Percentiles rank a stretch among this genome's conserved stretches.
Conservation (phyloP, 371 early-diverging fungal species). For the Mycotypha africana region DNA sequence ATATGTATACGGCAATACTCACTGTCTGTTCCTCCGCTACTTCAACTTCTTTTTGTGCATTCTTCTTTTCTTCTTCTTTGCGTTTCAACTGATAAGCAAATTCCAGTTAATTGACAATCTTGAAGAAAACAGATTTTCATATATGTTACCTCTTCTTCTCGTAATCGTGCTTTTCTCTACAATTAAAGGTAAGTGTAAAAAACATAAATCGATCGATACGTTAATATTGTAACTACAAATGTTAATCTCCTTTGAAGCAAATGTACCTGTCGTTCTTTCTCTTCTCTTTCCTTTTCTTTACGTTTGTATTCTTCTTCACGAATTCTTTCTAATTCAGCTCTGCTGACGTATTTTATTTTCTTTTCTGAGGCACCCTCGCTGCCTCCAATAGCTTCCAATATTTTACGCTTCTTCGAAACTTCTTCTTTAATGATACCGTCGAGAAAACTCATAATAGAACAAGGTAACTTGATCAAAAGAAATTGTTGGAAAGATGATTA, state of each 20-base stretch:
- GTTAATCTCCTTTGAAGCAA: no score
- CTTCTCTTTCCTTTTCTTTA: conserved; percentile 55
- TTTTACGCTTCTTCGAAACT: conserved; percentile 63
- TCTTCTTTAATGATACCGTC: conserved; percentile 58
- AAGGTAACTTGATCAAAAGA: no score
- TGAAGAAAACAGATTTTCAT: no score
- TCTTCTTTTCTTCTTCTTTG: conserved; percentile 19
- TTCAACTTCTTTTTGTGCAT: conserved; percentile 13
- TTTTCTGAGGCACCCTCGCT: conserved; percentile 20
- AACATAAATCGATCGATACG: no score
- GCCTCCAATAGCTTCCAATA: conserved; percentile 31
- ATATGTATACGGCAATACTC: background rate
- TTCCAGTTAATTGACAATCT: background rate
- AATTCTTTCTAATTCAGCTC: conserved; percentile 70
- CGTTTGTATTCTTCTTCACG: conserved; percentile 60
- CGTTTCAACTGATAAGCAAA: conserved; percentile 13
- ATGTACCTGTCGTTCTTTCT: conserved; percentile 35
- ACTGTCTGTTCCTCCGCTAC: conserved; percentile 13
- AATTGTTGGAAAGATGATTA: no score
- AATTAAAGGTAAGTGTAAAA: background rate
- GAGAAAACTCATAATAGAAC: conserved; percentile 65
- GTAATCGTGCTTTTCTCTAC: conserved; percentile 31
- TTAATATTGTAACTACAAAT: no score
- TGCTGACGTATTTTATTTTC: conserved; percentile 68
- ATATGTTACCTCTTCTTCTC: conserved; percentile 20